Base-by-base conservation (phyloP, 805 yeast genomes). In the Kodamaea lidongshanica region DNA sequence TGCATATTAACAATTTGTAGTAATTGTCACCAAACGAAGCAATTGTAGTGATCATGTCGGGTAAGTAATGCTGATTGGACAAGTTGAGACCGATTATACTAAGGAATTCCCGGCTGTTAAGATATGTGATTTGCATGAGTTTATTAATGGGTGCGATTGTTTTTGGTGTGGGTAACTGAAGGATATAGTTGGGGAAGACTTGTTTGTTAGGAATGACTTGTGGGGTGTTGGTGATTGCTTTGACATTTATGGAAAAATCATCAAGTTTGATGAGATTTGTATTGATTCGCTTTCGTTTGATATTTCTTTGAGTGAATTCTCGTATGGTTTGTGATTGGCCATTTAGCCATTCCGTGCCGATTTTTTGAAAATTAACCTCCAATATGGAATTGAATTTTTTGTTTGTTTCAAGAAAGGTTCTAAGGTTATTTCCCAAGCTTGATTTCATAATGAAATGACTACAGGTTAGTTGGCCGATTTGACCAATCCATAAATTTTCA, bases 1-100 rank as follows among this genome's bases (percentile, higher is more conserved):
- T 23, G 17, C 28, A 15, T 3, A 43, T 32, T 19, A 30, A 16
- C 23, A 21, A 38, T 15, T 34, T 33, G 38, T 42, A 45, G 26
- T 33, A 44, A 13, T 34, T 38, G 15, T 34, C 38, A 7, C 48
- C 50, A 13, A 41, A 21, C 2, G 47, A 30, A 12, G 42, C 42
- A 22, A 31, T 28, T 27, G 37, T 44, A 13, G 50, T 42, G 13
- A 42, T 40, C 4, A 44, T 15, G 24, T 45, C 50, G 7, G 41
- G 38, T 12, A 37, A 16, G 5, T 27, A 14, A 24, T 35, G 28
- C 16, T 27, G 30, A 17, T 34, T 37, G 7, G 15, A 17, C 16
- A 31, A 11, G 19, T 32, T 25, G 15, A 32, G 21, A 4, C 27
- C 16, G 6, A 31, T 10, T 11, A 28, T 23, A 11, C 28, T 28